Evolutionary conservation across 2,329 filamentous ascomycete genomes (phyloP), one percentile per base, ranked within the genome.

Genomic region (Cercospora berteroae): DNA sequence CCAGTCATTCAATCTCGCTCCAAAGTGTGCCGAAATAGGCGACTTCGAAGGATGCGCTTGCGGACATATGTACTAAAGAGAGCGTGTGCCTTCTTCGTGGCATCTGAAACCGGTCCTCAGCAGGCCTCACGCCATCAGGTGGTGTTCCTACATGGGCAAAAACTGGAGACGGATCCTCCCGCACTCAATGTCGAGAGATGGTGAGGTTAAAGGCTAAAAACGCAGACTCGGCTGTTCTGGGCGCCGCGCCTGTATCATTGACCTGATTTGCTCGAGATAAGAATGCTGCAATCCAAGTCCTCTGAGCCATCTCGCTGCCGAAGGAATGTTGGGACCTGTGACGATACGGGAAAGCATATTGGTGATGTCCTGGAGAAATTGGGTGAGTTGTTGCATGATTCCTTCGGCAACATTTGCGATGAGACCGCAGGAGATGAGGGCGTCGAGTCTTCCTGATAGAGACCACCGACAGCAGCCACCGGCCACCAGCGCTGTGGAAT

Each of bases 221-320:
- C 10, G 25, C 7, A 20, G 59, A 27, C 59, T 61, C 27, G 59
- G 59, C 48, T 29, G 42, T 48, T n/a, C 39, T 48, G 42, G 58
- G 59, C 59, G 59, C 59, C 59, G 29, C 36, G 59, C 25, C 58
- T 25, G 18, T 42, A 36, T 44, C 20, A 31, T 44, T 44, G 33
- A 61, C 25, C 23, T 61, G 59, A 61, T 61, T 61, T 61, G 59
- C 59, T 61, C 42, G 39, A 61, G 59, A 61, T 61, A 61, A 61
- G 59, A 50, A 20, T 31, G 39, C 27, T 58, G 29, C 55, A 20
- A 27, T 58, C n/a, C 55, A 58, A 33, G 55, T 36, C 18, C n/a
- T 33, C 3, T 20, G 13, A 58, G 23, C 27, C 55, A 23, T 20
- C 55, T 58, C 27, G 27, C 27, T 36, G 27, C 27, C 27, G 16